These are phyloP conservation scores for Chernovozyma aurita DNA, from an alignment of 1,139 yeast species.

Conservation along the genomic window DNA sequence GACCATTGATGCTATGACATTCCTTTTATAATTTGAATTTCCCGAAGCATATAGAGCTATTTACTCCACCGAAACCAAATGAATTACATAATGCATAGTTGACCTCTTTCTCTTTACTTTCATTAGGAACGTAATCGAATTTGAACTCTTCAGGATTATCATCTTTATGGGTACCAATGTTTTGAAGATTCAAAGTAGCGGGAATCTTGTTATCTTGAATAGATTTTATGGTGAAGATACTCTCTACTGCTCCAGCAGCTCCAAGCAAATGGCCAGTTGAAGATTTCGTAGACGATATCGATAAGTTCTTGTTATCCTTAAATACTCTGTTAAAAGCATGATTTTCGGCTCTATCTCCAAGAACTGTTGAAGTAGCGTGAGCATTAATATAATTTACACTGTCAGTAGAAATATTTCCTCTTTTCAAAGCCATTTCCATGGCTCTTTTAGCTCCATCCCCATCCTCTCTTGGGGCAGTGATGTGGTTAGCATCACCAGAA, in stretches of 20 bases:
- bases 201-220: slow-evolving; percentile 58
- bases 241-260: slow-evolving; percentile 94
- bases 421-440: slow-evolving; percentile 69
- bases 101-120: slow-evolving; percentile 36
- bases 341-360: slow-evolving; percentile 90
- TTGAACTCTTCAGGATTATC: slow-evolving; percentile 37
- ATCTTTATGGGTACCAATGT: slow-evolving; percentile 44
- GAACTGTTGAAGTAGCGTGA: slow-evolving; percentile 89
- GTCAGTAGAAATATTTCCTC: slow-evolving; percentile 38
- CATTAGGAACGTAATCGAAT: slow-evolving; percentile 59
- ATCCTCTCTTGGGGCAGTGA: slow-evolving; percentile 80
- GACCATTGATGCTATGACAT: too few relatives aligned
- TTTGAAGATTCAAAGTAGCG: slow-evolving; percentile 70
- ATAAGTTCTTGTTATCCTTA: slow-evolving; percentile 22
- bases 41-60: slow-evolving; percentile 61
- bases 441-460: slow-evolving; percentile 86
- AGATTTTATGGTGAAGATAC: slow-evolving; percentile 73
- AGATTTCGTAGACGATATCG: slow-evolving; percentile 83
- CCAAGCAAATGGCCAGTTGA: slow-evolving; percentile 92
- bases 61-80: slow-evolving; percentile 98
- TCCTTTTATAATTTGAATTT: slow-evolving; percentile 18
- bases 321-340: slow-evolving; percentile 62
- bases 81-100: slow-evolving; percentile 76
- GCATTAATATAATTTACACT: slow-evolving; percentile 82
- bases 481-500: slow-evolving; percentile 89